Base-by-base conservation (phyloP, 208 protist genomes). In the Balamuthia mandrillaris region DNA sequence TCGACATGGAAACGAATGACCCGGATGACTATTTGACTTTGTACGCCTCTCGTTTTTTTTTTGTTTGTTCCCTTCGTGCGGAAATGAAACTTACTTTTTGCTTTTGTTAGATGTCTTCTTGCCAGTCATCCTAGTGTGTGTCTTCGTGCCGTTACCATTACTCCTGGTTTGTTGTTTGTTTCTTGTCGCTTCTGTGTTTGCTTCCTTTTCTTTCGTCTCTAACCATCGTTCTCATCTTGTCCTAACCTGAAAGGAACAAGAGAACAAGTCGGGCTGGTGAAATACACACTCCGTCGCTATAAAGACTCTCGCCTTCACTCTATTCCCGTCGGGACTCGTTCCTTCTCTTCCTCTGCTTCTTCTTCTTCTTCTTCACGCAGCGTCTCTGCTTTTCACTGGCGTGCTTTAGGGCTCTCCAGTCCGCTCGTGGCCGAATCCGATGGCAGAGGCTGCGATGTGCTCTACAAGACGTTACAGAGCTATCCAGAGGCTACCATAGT, bases 1-100 rank as follows among this genome's bases (percentile, higher is more conserved):
- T 70, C 14, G 61, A 70, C 61, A 70, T 70, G 61, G 61, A 70
- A 39, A 70, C 61, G 16, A 70, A 70, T 39, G 61, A 70, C 61
- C 61, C 61, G 1, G 61, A 70, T n/a, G 61, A 70, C 61, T 70
- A 70, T 21, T 39, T 70, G n/a, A 70, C 61, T 2, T 21, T 70
- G 61, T 70, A 70, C 61, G 56, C 33, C 58, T 27, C n/a, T 1
- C 2, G n/a, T 9, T 1, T 58, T 58, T 9, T 2, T 58, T 58
- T 58, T 9, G 4, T 58, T 14, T 58, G n/a, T 2, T 58, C 29
- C 4, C 29, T 16, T 58, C 29, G 6, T 16, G 6, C 29, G 6
- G 7, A n/a, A n/a, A n/a, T n/a, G n/a, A n/a, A n/a, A n/a, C n/a
- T n/a, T n/a, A n/a, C n/a, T 63, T 18, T 10, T 63, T 7, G 61